Conservation (phyloP, 805 yeast species). For the Candida ascalaphidarum region DNA sequence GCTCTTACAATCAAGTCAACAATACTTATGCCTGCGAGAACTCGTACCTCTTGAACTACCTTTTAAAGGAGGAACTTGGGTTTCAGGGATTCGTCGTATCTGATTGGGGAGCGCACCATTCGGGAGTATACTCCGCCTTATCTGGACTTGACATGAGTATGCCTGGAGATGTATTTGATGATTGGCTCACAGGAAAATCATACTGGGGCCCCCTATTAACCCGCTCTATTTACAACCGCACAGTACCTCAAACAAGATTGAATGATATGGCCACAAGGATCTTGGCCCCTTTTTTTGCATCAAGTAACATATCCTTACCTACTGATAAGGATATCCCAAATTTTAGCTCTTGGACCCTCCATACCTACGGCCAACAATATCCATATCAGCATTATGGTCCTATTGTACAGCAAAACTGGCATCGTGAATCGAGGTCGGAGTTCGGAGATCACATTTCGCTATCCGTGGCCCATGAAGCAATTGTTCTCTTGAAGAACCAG, state of each 20-base stretch:
- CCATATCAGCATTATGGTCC: slow-evolving; percentile 50
- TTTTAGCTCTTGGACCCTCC: slow-evolving; percentile 51
- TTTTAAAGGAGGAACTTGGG: slow-evolving; percentile 53
- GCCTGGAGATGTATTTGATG: slow-evolving; percentile 52
- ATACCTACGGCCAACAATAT: slow-evolving; percentile 44
- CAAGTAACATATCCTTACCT: slow-evolving; percentile 28
- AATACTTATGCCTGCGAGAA: slow-evolving; percentile 54
- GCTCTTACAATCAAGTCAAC: slow-evolving; percentile 50
- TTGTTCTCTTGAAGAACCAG: slow-evolving; percentile 46
- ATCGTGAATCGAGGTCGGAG: slow-evolving; percentile 43
- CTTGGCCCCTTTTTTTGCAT: slow-evolving; percentile 46
- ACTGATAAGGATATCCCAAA: slow-evolving; percentile 39
- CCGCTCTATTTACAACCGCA: slow-evolving; percentile 44
- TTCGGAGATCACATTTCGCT: slow-evolving; percentile 41
- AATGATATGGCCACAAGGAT: slow-evolving; percentile 58
- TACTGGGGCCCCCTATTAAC: slow-evolving; percentile 53
- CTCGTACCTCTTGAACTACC: slow-evolving; percentile 42
- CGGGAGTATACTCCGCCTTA: slow-evolving; percentile 47
- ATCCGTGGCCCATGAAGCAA: slow-evolving; percentile 49
- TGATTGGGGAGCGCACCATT: slow-evolving; percentile 60
- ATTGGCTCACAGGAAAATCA: slow-evolving; percentile 45
- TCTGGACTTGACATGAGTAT: slow-evolving; percentile 60
- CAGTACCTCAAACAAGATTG: slow-evolving; percentile 43
- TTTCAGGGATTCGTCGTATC: slow-evolving; percentile 62
- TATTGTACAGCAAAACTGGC: slow-evolving; percentile 44